These are phyloP conservation scores for Sindora glabra DNA, from an alignment of 306 rosid species.

Conservation along the genomic window DNA sequence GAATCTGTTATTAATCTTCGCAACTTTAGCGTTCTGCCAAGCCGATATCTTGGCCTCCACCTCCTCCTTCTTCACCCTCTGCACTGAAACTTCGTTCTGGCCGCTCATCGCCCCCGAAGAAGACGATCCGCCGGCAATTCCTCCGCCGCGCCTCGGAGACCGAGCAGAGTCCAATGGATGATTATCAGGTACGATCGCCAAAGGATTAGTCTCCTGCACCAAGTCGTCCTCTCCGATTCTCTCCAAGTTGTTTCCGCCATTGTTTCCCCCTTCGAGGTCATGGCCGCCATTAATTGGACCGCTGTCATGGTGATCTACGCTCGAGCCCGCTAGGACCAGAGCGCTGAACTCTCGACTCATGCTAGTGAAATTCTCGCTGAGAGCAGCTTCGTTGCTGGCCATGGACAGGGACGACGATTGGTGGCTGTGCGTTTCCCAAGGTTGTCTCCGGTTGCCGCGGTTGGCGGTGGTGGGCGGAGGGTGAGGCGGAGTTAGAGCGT, in stretches of 20 bases:
- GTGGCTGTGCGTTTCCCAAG: constrained; percentile 55
- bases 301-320: constrained; percentile 17
- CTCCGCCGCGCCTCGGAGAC: constrained; percentile 17
- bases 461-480: constrained; percentile 1
- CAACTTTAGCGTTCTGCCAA: constrained; percentile 88
- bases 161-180: constrained; percentile 27
- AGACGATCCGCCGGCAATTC: background rate
- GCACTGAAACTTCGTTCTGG: constrained; percentile 45
- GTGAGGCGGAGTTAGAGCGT: constrained; percentile 66
- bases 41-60: constrained; percentile 90
- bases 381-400: constrained; percentile 47
- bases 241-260: constrained; percentile 24
- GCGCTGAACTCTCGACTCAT: constrained; percentile 94
- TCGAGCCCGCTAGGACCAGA: constrained; percentile 80
- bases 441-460: constrained; percentile 41
- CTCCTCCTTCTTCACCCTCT: constrained; percentile 89
- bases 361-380: constrained; percentile 63
- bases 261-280: background rate
- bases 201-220: constrained; percentile 58
- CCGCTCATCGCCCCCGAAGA: background rate
- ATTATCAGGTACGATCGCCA: constrained; percentile 77
- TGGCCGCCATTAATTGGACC: background rate
- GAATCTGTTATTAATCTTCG: constrained; percentile 79
- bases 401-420: constrained; percentile 49
- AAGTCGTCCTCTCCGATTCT: constrained; percentile 78